Percentiles rank a stretch among this genome's conserved stretches.
Evolutionary conservation across 768 basidiomycete species (phyloP).

Genomic region (Podaxis sp.): DNA sequence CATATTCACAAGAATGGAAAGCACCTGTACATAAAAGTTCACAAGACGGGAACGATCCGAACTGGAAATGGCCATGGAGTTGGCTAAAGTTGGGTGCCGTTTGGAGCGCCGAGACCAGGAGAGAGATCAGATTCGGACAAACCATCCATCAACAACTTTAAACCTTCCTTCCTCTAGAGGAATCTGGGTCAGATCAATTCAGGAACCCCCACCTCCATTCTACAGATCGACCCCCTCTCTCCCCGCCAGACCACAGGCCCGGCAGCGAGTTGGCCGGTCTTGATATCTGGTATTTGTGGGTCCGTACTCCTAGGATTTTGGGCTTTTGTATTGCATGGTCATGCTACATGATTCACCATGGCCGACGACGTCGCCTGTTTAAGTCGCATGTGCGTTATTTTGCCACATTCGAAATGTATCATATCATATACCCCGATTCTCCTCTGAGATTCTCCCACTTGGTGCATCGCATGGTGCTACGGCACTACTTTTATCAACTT

Average conservation of each 20-base stretch:
- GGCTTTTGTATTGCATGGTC: background rate
- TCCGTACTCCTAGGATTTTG: background rate
- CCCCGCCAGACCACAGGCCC: too few species aligned
- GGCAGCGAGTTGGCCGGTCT: too few species aligned
- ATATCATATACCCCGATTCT: background rate
- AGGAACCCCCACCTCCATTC: background rate
- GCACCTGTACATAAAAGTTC: background rate
- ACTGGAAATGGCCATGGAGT: background rate
- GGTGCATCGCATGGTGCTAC: background rate
- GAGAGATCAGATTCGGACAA: slow-evolving; percentile 12
- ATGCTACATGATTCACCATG: background rate
- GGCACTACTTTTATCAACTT: slow-evolving; percentile 6
- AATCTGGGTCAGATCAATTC: slow-evolving; percentile 4
- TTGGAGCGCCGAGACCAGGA: background rate
- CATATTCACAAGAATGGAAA: slow-evolving; percentile 4
- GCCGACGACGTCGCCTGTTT: background rate
- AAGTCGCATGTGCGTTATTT: too few species aligned
- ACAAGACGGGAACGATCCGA: slow-evolving; percentile 1
- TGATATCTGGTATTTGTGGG: background rate
- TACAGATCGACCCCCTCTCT: background rate
- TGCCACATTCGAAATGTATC: background rate
- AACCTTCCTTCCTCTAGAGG: slow-evolving; percentile 7
- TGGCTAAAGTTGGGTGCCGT: background rate
- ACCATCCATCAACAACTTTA: slow-evolving; percentile 11
- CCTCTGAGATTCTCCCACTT: background rate